Evolutionary conservation across 495 filamentous ascomycete genomes (phyloP).

Genomic region (Tuber aestivum): DNA sequence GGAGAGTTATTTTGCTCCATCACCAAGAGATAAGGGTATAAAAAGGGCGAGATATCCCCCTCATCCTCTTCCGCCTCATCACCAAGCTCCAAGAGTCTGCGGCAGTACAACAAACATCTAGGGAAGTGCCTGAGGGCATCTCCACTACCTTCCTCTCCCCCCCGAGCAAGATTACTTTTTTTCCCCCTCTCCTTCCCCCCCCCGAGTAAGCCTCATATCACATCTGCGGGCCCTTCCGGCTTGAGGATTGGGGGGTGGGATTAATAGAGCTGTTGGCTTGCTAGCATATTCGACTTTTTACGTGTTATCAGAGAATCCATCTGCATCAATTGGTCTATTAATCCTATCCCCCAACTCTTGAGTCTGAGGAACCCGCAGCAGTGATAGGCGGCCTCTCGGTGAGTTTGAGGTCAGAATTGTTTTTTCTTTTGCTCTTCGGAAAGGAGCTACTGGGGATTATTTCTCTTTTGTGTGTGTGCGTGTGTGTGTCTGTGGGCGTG

Average conservation of each 20-base stretch:
- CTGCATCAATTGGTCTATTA: not conserved
- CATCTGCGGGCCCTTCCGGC: not conserved
- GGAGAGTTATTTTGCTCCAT: not conserved
- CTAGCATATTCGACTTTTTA: not conserved
- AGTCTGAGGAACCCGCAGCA: not conserved
- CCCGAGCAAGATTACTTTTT: not conserved
- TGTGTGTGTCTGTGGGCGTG: not conserved
- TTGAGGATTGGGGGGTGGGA: not conserved
- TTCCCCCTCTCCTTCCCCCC: not conserved
- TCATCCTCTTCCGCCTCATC: not conserved
- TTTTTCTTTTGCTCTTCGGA: not conserved
- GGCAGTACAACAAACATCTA: not conserved
- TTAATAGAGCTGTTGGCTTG: not conserved
- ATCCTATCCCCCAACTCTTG: conserved; percentile 6
- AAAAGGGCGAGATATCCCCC: not conserved
- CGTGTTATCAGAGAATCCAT: not conserved
- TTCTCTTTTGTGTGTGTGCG: not conserved
- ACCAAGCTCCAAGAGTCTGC: not conserved
- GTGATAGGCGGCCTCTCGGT: not conserved
- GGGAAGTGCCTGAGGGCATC: not conserved
- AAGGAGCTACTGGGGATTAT: not conserved
- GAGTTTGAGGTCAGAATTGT: not conserved
- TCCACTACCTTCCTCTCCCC: not conserved
- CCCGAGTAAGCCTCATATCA: not conserved
- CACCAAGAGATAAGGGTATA: not conserved